phyloP scores from a whole-genome alignment of 495 filamentous ascomycete genomes.

The Polyplosphaeria fusca region DNA sequence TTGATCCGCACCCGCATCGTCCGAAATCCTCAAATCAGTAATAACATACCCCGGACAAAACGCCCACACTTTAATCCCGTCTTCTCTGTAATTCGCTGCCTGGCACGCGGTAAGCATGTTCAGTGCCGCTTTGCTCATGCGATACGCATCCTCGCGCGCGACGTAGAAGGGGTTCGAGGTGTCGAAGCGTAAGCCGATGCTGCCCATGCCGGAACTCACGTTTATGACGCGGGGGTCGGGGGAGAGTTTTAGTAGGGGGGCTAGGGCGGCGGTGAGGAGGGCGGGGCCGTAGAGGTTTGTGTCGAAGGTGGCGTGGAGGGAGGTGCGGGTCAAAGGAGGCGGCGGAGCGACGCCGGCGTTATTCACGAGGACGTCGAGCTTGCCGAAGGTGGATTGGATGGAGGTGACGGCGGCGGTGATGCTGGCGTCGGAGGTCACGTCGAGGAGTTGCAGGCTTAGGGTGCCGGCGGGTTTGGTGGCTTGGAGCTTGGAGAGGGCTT shows the following conservation, averaged over 20 bases:
- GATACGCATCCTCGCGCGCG: slow-evolving; percentile 19
- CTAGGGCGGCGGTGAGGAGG: slow-evolving; percentile 35
- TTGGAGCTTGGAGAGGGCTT: slow-evolving; percentile 36
- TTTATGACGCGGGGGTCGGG: slow-evolving; percentile 35
- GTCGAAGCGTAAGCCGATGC: slow-evolving; percentile 16
- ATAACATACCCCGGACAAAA: slow-evolving; percentile 39
- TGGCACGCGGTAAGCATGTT: slow-evolving; percentile 36
- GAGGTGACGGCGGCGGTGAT: slow-evolving; percentile 27
- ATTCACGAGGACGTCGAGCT: slow-evolving; percentile 31
- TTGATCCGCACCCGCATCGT: slow-evolving; percentile 39
- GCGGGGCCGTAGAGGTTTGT: slow-evolving; percentile 41
- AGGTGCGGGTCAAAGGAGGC: slow-evolving; percentile 1
- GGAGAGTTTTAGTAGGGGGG: slow-evolving; percentile 37
- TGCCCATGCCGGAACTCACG: slow-evolving; percentile 35
- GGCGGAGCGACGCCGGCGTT: slow-evolving; percentile 24
- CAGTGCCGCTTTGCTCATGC: slow-evolving; percentile 37
- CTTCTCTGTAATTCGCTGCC: neutral
- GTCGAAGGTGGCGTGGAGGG: slow-evolving; percentile 28
- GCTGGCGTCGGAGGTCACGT: slow-evolving; percentile 32
- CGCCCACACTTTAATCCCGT: slow-evolving; percentile 38
- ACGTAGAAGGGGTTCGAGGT: neutral
- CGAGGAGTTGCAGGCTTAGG: slow-evolving; percentile 29
- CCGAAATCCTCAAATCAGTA: slow-evolving; percentile 43
- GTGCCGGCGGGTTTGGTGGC: slow-evolving; percentile 27
- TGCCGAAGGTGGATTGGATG: slow-evolving; percentile 25